Base-by-base conservation (phyloP, 352 stramenopile species). In the Phytophthora hybrid region DNA sequence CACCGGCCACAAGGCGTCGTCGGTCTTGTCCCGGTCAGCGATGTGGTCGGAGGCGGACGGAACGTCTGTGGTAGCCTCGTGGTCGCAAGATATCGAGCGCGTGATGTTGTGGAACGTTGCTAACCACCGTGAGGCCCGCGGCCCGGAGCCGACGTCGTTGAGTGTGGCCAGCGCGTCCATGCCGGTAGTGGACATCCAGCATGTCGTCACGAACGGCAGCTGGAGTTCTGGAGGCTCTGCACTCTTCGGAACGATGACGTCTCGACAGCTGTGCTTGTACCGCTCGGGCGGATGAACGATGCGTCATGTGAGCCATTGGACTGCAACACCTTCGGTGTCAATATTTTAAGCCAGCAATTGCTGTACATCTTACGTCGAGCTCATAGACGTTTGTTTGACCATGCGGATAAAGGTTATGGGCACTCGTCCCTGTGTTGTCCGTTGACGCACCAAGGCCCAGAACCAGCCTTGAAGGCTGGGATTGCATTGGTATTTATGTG, bases 1-100 rank as follows among this genome's bases (percentile, higher is more conserved):
- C 37, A 62, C 63, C 13, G 82, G 82, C 21, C 77, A 90, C 44
- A 74, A 80, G 19, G 82, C 84, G 19, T 71, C 81, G 1, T 74
- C 80, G 0, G 73, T 82, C 41, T 69, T 90, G 41, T 82, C 75
- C 39, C 76, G 84, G 11, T 89, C 84, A 14, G 77, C 82, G 18
- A 66, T 87, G 31, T 91, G 82, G 82, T 74, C 71, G 8, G 74
- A 81, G 69, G 53, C 59, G 7, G 56, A 81, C 66, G 75, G 75
- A 1, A 61, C 63, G 16, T 66, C 66, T 10, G 55, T 79, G 23
- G 63, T 71, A 19, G 71, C 75, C n/a, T 79, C 71, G 23, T 82
- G 75, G 75, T 77, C 66, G 26, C 71, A 77, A 19, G 75, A 82
- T 64, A 55, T 62, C 26, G 63, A 73, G 49, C 34, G 49, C 4